phyloP scores from a whole-genome alignment of 257 asterid genomes.

The Penstemon barbatus region DNA sequence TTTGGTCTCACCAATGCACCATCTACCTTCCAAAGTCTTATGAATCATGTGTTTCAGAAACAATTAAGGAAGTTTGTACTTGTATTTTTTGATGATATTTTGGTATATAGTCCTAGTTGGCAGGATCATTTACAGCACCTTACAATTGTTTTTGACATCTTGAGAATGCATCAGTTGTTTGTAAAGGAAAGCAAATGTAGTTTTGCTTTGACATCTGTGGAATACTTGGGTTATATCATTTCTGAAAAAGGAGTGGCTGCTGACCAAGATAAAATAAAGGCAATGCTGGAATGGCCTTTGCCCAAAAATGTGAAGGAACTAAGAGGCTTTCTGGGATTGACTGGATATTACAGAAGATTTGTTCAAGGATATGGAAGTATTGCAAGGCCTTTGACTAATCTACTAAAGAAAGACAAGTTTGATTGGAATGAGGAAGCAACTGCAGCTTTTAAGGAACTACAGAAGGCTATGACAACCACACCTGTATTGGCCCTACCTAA shows the following conservation, averaged over 20 bases:
- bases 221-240: constrained; percentile 9
- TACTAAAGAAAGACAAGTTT: not conserved
- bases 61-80: too few relatives aligned
- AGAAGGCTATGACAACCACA: not conserved
- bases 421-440: not conserved
- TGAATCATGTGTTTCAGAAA: too few relatives aligned
- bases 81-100: too few relatives aligned
- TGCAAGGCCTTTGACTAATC: not conserved
- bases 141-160: not conserved
- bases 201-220: not conserved
- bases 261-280: not conserved
- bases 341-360: not conserved
- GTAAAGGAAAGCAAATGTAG: not conserved
- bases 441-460: not conserved
- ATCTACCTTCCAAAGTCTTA: too few relatives aligned
- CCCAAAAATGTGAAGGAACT: not conserved
- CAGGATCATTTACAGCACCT: not conserved
- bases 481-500: not conserved
- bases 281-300: not conserved
- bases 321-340: constrained; percentile 7
- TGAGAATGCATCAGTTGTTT: not conserved
- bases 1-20: too few relatives aligned
- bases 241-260: not conserved
- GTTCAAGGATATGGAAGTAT: not conserved
- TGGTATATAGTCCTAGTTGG: too few relatives aligned